Base-by-base conservation (phyloP, 2,329 filamentous ascomycete species). In the Neopestalotiopsis sp. region DNA sequence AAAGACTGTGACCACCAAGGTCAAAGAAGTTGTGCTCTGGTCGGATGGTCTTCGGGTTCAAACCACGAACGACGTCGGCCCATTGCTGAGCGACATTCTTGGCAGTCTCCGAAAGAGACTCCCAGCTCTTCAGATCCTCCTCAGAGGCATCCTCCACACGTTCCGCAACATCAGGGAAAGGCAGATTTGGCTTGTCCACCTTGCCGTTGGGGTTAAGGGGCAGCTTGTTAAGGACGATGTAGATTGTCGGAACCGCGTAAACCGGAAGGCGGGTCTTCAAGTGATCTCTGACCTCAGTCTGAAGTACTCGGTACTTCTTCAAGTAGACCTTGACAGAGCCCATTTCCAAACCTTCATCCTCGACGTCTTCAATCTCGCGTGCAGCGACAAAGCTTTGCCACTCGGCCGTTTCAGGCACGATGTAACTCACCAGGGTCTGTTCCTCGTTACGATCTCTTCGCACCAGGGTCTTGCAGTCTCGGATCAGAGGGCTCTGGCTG, bases 201-300 rank as follows among this genome's bases (percentile, higher is more conserved):
- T 96, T 96, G 74, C 93, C 92, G 73, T 94, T 94, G n/a, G 92
- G 92, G 78, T 94, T 95, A n/a, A 95, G 81, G 1, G 93, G 93
- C 71, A 95, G 87, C 68, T 90, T 89, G 70, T 89, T 86, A 68
- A 96, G 88, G 0, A 91, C 88, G 57, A 96, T 92, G 72, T 93
- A 90, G 53, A 93, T 86, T 3, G 89, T 90, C 0, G 94, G 94
- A 1, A 96, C 89, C 1, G 93, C 92, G 79, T 94, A 95, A 13
- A 85, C 84, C 0, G 94, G 91, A 14, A 97, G 83, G 70, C 92
- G 90, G 72, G 87, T 87, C 79, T 91, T 91, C 69, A 97, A 84
- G 73, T 93, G 79, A 69, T 93, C 89, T 73, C 91, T 82, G 5
- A 88, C 77, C 71, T 86, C 85, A 2, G 83, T 79, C 72, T 87